Evolutionary conservation across 1,284 basidiomycete genomes (phyloP).

Genomic region (Bjerkandera adusta): DNA sequence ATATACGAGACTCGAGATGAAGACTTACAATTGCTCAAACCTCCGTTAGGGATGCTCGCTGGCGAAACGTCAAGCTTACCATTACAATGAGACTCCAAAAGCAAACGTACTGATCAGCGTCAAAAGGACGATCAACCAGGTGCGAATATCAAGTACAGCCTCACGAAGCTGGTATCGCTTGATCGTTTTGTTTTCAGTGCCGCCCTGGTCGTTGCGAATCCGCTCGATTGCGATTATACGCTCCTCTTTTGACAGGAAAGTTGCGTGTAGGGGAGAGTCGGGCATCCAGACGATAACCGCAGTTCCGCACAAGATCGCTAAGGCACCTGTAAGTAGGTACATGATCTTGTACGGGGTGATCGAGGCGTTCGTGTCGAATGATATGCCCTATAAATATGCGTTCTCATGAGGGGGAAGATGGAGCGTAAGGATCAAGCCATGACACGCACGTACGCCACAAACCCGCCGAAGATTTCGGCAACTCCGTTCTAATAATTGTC

Average conservation of each 20-base stretch:
- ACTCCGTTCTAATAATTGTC: constrained; percentile 23
- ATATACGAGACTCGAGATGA: too few relatives aligned
- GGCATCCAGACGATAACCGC: constrained; percentile 61
- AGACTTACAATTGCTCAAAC: constrained; percentile 55
- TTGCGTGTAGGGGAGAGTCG: constrained; percentile 63
- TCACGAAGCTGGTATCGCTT: constrained; percentile 61
- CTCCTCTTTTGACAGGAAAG: constrained; percentile 55
- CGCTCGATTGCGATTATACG: constrained; percentile 63
- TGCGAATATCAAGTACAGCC: constrained; percentile 54
- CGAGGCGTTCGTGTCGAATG: constrained; percentile 46
- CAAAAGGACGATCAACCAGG: constrained; percentile 61
- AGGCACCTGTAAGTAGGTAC: constrained; percentile 56
- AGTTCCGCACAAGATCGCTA: constrained; percentile 59
- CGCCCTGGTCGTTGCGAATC: constrained; percentile 66
- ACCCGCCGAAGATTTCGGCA: constrained; percentile 55
- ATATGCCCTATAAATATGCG: constrained; percentile 37
- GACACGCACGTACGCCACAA: constrained; percentile 53
- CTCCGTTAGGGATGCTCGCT: constrained; percentile 66
- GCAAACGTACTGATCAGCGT: constrained; percentile 47
- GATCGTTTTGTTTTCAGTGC: constrained; percentile 57
- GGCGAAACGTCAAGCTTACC: too few relatives aligned
- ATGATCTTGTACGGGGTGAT: constrained; percentile 62
- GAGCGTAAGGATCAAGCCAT: too few relatives aligned
- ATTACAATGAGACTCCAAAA: too few relatives aligned
- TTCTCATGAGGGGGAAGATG: too few relatives aligned